A percentile compares a stretch with the other conserved stretches of the same genome.
phyloP scores from a whole-genome alignment of 2,329 filamentous ascomycete species.

The Diaporthe amygdali region DNA sequence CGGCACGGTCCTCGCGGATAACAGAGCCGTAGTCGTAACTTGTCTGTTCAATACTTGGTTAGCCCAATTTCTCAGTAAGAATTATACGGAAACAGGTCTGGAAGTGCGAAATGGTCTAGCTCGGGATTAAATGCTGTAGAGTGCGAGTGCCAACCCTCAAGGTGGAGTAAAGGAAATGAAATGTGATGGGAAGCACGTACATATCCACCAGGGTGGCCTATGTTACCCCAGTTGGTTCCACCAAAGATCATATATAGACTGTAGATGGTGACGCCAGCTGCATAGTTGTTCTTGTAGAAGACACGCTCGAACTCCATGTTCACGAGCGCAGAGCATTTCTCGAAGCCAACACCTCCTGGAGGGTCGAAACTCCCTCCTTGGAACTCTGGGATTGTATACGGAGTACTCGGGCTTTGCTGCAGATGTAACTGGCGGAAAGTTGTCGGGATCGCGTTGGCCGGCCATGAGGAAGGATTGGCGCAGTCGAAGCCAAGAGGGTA shows the following conservation, averaged over 20 bases:
- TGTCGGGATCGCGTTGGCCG: slow-evolving; percentile 59
- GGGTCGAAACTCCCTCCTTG: slow-evolving; percentile 72
- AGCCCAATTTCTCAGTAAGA: not conserved
- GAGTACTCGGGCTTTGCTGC: slow-evolving; percentile 67
- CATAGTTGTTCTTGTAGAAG: slow-evolving; percentile 79
- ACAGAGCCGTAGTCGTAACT: slow-evolving; percentile 58
- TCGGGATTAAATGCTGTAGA: not conserved
- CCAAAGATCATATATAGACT: slow-evolving; percentile 73
- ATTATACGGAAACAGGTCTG: no score
- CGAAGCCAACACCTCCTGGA: slow-evolving; percentile 77
- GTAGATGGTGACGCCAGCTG: slow-evolving; percentile 69
- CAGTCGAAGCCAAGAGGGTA: slow-evolving; percentile 70
- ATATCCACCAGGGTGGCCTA: slow-evolving; percentile 72
- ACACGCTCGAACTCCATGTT: slow-evolving; percentile 78
- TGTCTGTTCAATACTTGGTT: slow-evolving; percentile 36
- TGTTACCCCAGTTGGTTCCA: slow-evolving; percentile 84
- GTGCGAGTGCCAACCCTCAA: no score
- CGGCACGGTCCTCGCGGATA: slow-evolving; percentile 54
- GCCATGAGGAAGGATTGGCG: slow-evolving; percentile 67
- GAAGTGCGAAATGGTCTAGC: no score
- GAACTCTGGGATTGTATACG: slow-evolving; percentile 58
- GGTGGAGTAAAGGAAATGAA: not conserved
- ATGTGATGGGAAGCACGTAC: not conserved
- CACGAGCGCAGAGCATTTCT: slow-evolving; percentile 67
- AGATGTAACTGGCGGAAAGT: slow-evolving; percentile 59